Evolutionary conservation across 2,329 filamentous ascomycete genomes (phyloP), one percentile per base, ranked within the genome.

Genomic region (Ceratocystis harringtonii): DNA sequence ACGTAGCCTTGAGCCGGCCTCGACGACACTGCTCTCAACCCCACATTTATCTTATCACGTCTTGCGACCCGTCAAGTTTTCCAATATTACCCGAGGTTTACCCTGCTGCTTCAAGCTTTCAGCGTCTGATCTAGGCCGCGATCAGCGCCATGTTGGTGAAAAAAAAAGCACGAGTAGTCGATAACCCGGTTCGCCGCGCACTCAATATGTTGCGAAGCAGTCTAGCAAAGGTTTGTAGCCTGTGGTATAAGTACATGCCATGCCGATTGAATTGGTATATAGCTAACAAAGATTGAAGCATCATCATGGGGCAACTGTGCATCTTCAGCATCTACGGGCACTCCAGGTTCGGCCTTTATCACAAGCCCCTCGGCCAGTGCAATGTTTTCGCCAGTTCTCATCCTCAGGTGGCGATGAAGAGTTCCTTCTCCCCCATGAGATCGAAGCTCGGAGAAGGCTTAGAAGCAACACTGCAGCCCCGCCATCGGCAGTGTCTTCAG

Each of bases 281-380:
- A 2, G 10, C 48, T 61, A 30, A 48, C 48, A 64, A 62, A 30
- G 2, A n/a, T 45, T 66, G 25, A 52, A 67, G 66, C 63, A 65
- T 61, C 66, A 67, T 55, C 66, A 55, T 52, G 66, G 66, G 52
- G 66, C 61, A 63, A 57, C 63, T 62, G 50, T 63, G 22, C 61
- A 63, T 50, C 61, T 67, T 12, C 66, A 65, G 50, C 63, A 44
- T 44, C 32, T 65, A 15, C 63, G 66, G 19, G 60, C 61, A 44
- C 36, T 36, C 52, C 66, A 67, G 55, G 57, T 25, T 50, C 63
- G 65, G 30, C 22, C 63, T 32, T 57, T 65, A n/a, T 25, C 17
- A 8, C 45, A 36, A 61, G 28, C 55, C 8, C 36, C 61, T 19
- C 25, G 28, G 5, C 28, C 55, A 6, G 44, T 30, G 5, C 41